Base-by-base conservation (phyloP, 139 green algal species). In the Zygnema circumcarinatum region DNA sequence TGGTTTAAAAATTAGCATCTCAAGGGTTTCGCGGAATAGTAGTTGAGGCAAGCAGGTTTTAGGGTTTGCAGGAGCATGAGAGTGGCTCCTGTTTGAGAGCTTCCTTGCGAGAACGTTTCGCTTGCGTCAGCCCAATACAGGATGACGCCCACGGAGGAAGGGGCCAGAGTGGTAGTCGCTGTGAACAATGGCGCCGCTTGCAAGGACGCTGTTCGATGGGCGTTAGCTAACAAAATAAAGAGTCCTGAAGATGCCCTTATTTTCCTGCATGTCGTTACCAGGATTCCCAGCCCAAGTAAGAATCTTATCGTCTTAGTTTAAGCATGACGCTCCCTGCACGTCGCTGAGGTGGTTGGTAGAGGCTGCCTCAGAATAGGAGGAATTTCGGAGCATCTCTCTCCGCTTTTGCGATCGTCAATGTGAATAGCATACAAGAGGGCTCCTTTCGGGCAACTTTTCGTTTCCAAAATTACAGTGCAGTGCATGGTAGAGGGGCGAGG, bases 181-280 rank as follows among this genome's bases (percentile, higher is more conserved):
- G 79, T 86, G 42, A 79, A 40, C 31, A 76, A 76, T 35, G 52
- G 67, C 52, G 25, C 40, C 11, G 47, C 79, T 31, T 76, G 79
- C 54, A 79, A 79, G 21, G 79, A 86, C 31, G 79, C 79, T 38
- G 74, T 86, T 31, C 32, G 54, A 39, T 86, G 79, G 79, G 79
- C 79, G 1, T 25, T 79, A 52, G 54, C 79, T 25, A 86, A 86
- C 54, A 86, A 86, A 68, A 78, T 86, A 79, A 38, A 35, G 52
- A 39, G n/a, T 36, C 52, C 79, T 21, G 41, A 79, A 39, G 79
- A 86, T 31, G 32, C 53, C 52, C 79, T 86, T n/a, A 38, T 86
- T 32, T 76, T 86, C 35, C 79, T 86, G 40, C 79, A 86, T 54
- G 41, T 86, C 2, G 79, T 86, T n/a, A 86, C 79, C 25, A 86